phyloP scores from a whole-genome alignment of 208 protist genomes.

The Acanthamoeba triangularis region DNA sequence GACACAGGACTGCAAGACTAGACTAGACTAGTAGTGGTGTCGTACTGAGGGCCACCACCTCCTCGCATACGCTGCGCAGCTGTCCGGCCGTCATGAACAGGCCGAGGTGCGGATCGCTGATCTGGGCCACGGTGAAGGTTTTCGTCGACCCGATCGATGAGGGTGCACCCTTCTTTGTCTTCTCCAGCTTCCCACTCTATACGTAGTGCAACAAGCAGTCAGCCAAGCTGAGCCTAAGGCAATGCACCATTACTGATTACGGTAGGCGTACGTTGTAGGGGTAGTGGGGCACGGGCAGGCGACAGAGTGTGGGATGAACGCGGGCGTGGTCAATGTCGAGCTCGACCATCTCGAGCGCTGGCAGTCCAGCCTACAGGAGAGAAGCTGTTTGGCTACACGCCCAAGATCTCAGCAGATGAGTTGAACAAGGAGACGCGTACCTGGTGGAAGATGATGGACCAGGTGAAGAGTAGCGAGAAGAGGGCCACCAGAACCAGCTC shows the following conservation, averaged over 20 bases:
- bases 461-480: slow-evolving; percentile 21
- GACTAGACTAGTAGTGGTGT: not conserved
- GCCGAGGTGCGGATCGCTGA: slow-evolving; percentile 50
- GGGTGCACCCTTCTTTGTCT: not conserved
- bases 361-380: not conserved
- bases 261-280: not conserved
- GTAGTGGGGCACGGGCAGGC: not conserved
- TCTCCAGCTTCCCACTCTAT: not conserved
- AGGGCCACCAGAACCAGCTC: slow-evolving; percentile 19
- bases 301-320: not conserved
- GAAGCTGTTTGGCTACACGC: not conserved
- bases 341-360: slow-evolving; percentile 5
- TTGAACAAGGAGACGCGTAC: not conserved
- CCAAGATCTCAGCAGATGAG: not conserved
- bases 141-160: not conserved
- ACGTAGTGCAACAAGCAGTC: not conserved
- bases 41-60: slow-evolving; percentile 34
- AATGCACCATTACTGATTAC: no score
- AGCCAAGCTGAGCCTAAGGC: not conserved
- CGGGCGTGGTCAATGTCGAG: not conserved
- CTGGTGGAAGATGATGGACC: slow-evolving; percentile 41
- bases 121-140: slow-evolving; percentile 19
- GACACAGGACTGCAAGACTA: not conserved
- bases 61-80: slow-evolving; percentile 1
- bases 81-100: slow-evolving; percentile 19